Base-by-base conservation (phyloP, 805 yeast genomes). In the Komagataella populi region DNA sequence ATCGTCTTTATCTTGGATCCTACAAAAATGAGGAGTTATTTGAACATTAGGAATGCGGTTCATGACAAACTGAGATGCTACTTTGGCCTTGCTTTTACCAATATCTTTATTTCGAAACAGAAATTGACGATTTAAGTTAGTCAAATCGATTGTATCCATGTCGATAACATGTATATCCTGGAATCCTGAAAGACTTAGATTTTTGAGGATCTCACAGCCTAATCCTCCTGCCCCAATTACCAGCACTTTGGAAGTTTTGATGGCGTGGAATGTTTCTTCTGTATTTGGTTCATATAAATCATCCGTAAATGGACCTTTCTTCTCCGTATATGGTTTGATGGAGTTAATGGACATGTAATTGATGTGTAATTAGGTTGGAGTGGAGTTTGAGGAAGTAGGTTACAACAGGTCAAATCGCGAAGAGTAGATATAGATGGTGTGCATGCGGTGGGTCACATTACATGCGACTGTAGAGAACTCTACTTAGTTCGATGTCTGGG, bases 171-270 rank as follows among this genome's bases (percentile, higher is more conserved):
- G 79, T 30, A 86, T 77, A 48, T 79, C 65, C 52, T 67, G 67
- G 60, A 86, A 82, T 4, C 91, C 91, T n/a, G 80, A 71, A 36
- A 81, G 66, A 1, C 86, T 86, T 50, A 86, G 69, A 62, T 84
- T 76, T 64, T 86, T 86, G 48, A 85, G 65, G 30, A 85, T 81
- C 63, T 86, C 93, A 65, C 95, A 85, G 3, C 95, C 95, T 22
- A 85, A 67, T 0, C 95, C 95, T 0, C 95, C 95, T 1, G 91
- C 91, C 1, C 95, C 95, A 47, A 84, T 74, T 6, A 78, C 78
- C 23, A 70, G 56, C 5, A 70, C 51, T 49, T 65, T 62, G n/a
- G 67, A 57, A 0, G 53, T 46, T 4, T 16, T 48, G 7, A 30
- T 30, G 12, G 39, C 39, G 8, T 30, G 14, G 5, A 30, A 30